A percentile compares a stretch with the other conserved stretches of the same genome.
Conservation (phyloP, 192 early-diverging fungal species). For the Martensiomyces pterosporus region DNA sequence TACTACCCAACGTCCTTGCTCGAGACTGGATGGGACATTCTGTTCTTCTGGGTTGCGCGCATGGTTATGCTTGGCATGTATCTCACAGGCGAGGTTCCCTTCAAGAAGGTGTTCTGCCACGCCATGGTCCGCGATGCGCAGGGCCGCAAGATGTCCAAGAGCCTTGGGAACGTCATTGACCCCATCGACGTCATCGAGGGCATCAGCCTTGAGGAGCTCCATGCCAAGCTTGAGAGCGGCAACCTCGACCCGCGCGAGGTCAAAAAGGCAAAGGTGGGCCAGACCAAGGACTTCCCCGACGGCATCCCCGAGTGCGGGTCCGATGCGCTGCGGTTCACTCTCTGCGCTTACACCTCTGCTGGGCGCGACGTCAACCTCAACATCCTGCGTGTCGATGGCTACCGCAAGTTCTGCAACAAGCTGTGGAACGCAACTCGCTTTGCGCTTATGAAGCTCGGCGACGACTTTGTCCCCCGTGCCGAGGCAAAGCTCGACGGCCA, state of each 20-base stretch:
- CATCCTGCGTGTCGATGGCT: slow-evolving; percentile 93
- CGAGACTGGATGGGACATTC: slow-evolving; percentile 98
- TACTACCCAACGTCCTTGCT: slow-evolving; percentile 91
- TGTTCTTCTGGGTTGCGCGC: slow-evolving; percentile 99
- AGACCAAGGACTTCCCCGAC: slow-evolving; percentile 86
- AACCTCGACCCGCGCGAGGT: slow-evolving; percentile 92
- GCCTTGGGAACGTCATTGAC: slow-evolving; percentile 96
- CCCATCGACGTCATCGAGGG: slow-evolving; percentile 96
- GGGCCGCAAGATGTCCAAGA: slow-evolving; percentile 98
- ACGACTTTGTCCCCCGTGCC: slow-evolving; percentile 70
- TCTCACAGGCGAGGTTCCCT: slow-evolving; percentile 92
- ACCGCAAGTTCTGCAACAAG: slow-evolving; percentile 99
- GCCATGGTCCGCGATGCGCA: slow-evolving; percentile 97
- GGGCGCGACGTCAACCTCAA: slow-evolving; percentile 93
- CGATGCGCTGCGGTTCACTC: slow-evolving; percentile 85
- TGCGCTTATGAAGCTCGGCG: slow-evolving; percentile 92
- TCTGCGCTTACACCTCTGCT: slow-evolving; percentile 70
- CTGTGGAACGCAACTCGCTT: slow-evolving; percentile 98
- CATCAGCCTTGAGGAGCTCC: slow-evolving; percentile 73
- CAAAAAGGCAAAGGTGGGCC: slow-evolving; percentile 78
- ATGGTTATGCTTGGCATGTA: slow-evolving; percentile 99
- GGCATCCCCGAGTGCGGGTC: slow-evolving; percentile 98
- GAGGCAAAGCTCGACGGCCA: slow-evolving; percentile 60
- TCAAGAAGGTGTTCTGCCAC: slow-evolving; percentile 94
- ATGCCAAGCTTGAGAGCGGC: slow-evolving; percentile 70